Percentiles rank a stretch among this genome's conserved stretches.
Conservation (phyloP, 2,329 filamentous ascomycete genomes). For the Aspergillus uvarum region DNA sequence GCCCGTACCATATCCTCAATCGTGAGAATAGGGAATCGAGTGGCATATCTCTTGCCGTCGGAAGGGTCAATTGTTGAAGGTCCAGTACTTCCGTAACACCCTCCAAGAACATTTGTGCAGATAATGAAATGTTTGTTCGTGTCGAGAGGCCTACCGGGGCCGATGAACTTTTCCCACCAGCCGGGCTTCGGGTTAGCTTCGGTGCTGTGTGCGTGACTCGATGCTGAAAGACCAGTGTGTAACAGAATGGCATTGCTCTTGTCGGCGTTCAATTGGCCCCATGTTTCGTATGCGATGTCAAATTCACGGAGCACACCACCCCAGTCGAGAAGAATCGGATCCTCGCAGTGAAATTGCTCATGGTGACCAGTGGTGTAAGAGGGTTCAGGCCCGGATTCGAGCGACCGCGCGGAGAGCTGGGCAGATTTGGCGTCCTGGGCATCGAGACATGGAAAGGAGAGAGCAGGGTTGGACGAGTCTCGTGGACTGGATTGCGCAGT, state of each 20-base stretch:
- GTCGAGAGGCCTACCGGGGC: constrained; percentile 78
- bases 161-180: constrained; percentile 99
- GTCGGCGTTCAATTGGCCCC: constrained; percentile 62
- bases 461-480: constrained; percentile 71
- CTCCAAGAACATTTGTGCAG: constrained; percentile 94
- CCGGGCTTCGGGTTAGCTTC: constrained; percentile 79
- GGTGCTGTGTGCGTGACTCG: constrained; percentile 95
- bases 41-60: constrained; percentile 85
- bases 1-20: constrained; percentile 97
- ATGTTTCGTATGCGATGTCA: constrained; percentile 88
- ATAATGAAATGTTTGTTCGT: constrained; percentile 91
- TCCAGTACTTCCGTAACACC: constrained; percentile 93
- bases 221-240: constrained; percentile 94
- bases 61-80: constrained; percentile 84
- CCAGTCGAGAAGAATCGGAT: constrained; percentile 86
- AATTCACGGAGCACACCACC: constrained; percentile 88
- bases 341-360: constrained; percentile 68
- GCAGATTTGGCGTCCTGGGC: constrained; percentile 77
- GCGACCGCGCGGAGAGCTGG: constrained; percentile 65
- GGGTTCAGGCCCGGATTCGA: constrained; percentile 80
- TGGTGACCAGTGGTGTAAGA: constrained; percentile 91
- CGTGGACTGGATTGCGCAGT: constrained; percentile 22
- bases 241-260: constrained; percentile 86
- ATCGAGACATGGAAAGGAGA: constrained; percentile 88
- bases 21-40: constrained; percentile 90